A percentile compares a stretch with the other conserved stretches of the same genome.
These are phyloP conservation scores for carrot (Daucus carota) DNA, from an alignment of 129 eudicot species.

Conservation along the genomic window DNA sequence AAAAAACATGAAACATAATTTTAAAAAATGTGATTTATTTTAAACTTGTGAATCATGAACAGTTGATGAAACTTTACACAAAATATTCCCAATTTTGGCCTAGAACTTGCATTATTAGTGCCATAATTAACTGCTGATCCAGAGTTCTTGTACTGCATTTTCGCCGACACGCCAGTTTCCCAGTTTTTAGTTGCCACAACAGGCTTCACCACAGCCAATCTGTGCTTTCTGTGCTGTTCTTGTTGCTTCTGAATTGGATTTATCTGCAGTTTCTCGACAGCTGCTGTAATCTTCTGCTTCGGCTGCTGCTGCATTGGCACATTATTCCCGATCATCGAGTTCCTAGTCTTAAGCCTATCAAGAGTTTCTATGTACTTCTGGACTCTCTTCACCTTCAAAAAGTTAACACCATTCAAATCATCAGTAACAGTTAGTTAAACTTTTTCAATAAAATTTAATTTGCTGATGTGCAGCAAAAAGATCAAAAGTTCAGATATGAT, in stretches of 20 bases:
- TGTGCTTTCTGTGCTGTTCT: slow-evolving; percentile 26
- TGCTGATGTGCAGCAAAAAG: background rate
- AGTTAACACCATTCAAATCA: background rate
- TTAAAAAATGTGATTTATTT: slow-evolving; percentile 5
- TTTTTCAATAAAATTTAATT: background rate
- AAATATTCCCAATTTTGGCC: slow-evolving; percentile 12
- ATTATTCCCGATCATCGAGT: slow-evolving; percentile 28
- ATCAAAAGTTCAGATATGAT: background rate
- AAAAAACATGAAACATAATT: no score
- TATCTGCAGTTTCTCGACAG: slow-evolving; percentile 24
- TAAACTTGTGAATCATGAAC: background rate
- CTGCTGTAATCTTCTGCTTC: slow-evolving; percentile 20
- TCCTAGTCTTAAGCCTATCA: slow-evolving; percentile 56
- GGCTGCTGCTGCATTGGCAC: slow-evolving; percentile 18
- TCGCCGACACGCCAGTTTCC: slow-evolving; percentile 30
- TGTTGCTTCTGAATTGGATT: slow-evolving; percentile 21
- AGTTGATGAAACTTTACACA: background rate
- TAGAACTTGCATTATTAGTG: background rate
- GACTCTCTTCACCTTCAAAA: slow-evolving; percentile 72
- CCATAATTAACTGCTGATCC: background rate
- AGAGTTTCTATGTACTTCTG: slow-evolving; percentile 73
- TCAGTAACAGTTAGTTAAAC: background rate
- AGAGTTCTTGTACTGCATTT: background rate
- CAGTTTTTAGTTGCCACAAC: slow-evolving; percentile 53
- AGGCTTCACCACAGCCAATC: slow-evolving; percentile 34